A percentile compares a stretch with the other conserved stretches of the same genome.
Conservation (phyloP, 2,329 filamentous ascomycete species). For the Raffaelea arxii region DNA sequence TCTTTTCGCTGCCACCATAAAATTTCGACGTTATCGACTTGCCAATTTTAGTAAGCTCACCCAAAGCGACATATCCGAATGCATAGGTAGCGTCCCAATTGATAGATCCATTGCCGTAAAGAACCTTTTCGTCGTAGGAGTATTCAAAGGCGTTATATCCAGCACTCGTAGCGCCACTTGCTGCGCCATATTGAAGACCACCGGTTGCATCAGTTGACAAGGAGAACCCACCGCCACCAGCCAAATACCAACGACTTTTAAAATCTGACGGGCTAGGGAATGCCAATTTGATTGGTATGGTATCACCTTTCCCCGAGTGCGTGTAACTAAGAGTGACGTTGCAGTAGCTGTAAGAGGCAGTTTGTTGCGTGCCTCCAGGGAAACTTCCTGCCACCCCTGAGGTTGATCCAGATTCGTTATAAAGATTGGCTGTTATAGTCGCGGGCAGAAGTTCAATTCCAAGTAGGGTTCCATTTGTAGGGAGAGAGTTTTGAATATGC, state of each 20-base stretch:
- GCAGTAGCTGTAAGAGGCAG: slow-evolving; percentile 3
- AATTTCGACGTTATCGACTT: slow-evolving; percentile 32
- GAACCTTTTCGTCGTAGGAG: slow-evolving; percentile 26
- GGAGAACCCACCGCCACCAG: slow-evolving; percentile 32
- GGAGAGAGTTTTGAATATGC: slow-evolving; percentile 30
- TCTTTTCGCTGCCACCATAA: slow-evolving; percentile 21
- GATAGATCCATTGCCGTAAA: slow-evolving; percentile 38
- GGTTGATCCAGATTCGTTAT: slow-evolving; percentile 22
- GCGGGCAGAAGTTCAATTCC: slow-evolving; percentile 31
- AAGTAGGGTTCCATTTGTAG: slow-evolving; percentile 29
- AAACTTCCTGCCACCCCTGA: slow-evolving; percentile 13
- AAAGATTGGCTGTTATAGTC: slow-evolving; percentile 26
- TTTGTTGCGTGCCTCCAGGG: neutral
- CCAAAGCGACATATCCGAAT: slow-evolving; percentile 40
- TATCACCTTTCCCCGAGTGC: slow-evolving; percentile 21
- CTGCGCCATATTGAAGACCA: slow-evolving; percentile 8
- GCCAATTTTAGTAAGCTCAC: slow-evolving; percentile 39
- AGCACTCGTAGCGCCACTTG: slow-evolving; percentile 28
- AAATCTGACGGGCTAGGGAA: slow-evolving; percentile 26
- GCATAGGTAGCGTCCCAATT: slow-evolving; percentile 40
- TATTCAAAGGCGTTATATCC: slow-evolving; percentile 32
- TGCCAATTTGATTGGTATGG: slow-evolving; percentile 23
- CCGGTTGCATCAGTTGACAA: neutral
- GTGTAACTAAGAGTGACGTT: slow-evolving; percentile 26
- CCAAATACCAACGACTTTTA: slow-evolving; percentile 34